phyloP scores from a whole-genome alignment of 495 filamentous ascomycete genomes.

The Xanthoparmelia taractica region DNA sequence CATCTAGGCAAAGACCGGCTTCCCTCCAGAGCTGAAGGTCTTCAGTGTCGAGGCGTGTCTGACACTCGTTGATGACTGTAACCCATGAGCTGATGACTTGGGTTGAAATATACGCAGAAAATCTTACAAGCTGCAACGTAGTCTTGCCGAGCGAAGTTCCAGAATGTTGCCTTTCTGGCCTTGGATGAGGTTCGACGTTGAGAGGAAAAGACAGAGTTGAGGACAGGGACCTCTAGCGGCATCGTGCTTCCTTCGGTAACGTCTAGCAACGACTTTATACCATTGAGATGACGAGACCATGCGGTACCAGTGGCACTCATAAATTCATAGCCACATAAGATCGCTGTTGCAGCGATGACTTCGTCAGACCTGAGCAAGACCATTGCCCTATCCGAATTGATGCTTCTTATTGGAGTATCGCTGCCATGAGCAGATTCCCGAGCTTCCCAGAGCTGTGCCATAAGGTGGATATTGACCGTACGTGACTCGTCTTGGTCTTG shows the following conservation, averaged over 20 bases:
- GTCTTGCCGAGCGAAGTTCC: conserved; percentile 60
- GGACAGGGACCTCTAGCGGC: conserved; percentile 43
- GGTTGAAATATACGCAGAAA: too few relatives aligned
- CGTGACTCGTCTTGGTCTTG: conserved; percentile 36
- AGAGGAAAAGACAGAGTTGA: conserved; percentile 40
- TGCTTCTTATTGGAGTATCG: too few relatives aligned
- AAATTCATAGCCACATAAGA: conserved; percentile 58
- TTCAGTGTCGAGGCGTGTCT: conserved; percentile 54
- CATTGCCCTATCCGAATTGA: too few relatives aligned
- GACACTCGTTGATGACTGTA: conserved; percentile 53
- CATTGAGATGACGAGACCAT: conserved; percentile 58
- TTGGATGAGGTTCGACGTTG: too few relatives aligned
- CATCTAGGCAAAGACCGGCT: conserved; percentile 52
- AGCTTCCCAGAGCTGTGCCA: conserved; percentile 28
- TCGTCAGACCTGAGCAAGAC: conserved; percentile 54
- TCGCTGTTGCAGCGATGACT: conserved; percentile 53
- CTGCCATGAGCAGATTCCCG: too few relatives aligned
- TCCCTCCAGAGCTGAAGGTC: conserved; percentile 54
- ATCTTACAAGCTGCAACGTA: conserved; percentile 57
- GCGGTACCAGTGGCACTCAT: conserved; percentile 52
- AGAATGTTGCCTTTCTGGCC: conserved; percentile 52
- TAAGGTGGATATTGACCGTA: too few relatives aligned
- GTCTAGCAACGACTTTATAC: conserved; percentile 55
- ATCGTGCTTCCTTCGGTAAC: conserved; percentile 58
- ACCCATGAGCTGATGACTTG: conserved; percentile 17